Evolutionary conservation across 208 protist genomes (phyloP).

Genomic region (Trypanosoma boissoni): DNA sequence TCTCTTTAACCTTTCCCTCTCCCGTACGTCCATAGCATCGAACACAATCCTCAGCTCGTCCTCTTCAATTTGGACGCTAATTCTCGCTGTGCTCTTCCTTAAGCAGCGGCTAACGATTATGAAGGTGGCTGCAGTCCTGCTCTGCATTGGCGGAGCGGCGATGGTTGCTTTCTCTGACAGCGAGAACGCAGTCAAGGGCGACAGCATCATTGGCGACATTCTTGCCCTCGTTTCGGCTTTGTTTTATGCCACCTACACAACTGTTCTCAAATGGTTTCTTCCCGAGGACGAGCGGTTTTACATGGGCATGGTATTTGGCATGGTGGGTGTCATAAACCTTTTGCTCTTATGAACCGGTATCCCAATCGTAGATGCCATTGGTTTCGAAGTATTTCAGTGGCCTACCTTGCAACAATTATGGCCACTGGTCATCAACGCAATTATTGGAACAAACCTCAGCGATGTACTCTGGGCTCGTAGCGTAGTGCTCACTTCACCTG

Average conservation of each 20-base stretch:
- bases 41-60: slow-evolving; percentile 89
- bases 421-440: slow-evolving; percentile 74
- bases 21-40: slow-evolving; percentile 80
- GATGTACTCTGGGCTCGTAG: slow-evolving; percentile 90
- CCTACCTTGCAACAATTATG: slow-evolving; percentile 59
- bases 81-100: slow-evolving; percentile 75
- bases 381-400: slow-evolving; percentile 64
- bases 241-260: slow-evolving; percentile 90
- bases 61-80: slow-evolving; percentile 82
- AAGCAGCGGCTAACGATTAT: slow-evolving; percentile 43
- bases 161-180: slow-evolving; percentile 70
- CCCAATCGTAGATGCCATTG: slow-evolving; percentile 43
- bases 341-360: slow-evolving; percentile 76
- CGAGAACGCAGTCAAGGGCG: slow-evolving; percentile 14
- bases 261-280: slow-evolving; percentile 68
- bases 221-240: slow-evolving; percentile 76
- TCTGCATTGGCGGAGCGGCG: slow-evolving; percentile 64
- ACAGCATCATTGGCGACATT: slow-evolving; percentile 61
- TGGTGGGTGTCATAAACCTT: slow-evolving; percentile 78
- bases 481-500: slow-evolving; percentile 86
- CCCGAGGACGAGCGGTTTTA: slow-evolving; percentile 80
- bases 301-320: slow-evolving; percentile 89
- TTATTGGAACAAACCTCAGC: slow-evolving; percentile 89
- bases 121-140: slow-evolving; percentile 49
- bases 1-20: slow-evolving; percentile 89